A percentile compares a stretch with the other conserved stretches of the same genome.
phyloP scores from a whole-genome alignment of 2,329 filamentous ascomycete species.

The Aquanectria penicillioides region DNA sequence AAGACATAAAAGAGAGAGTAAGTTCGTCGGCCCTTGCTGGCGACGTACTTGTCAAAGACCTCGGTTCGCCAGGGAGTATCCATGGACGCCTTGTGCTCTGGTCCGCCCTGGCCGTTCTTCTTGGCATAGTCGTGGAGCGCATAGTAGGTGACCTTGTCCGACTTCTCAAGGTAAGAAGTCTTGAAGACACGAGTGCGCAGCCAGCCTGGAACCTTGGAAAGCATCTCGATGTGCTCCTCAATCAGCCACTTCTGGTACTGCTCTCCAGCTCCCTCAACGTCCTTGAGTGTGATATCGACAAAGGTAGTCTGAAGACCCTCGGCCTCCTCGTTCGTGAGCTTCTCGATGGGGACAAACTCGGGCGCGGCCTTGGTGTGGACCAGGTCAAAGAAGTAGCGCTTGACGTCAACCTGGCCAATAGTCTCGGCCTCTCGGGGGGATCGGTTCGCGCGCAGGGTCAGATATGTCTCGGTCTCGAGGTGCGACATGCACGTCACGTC shows the following conservation, averaged over 20 bases:
- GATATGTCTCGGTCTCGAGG: slow-evolving; percentile 77
- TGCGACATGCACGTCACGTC: slow-evolving; percentile 80
- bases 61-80: slow-evolving; percentile 70
- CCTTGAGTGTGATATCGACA: slow-evolving; percentile 66
- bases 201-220: slow-evolving; percentile 83
- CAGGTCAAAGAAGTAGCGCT: slow-evolving; percentile 76
- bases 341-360: slow-evolving; percentile 69
- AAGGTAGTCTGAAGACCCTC: slow-evolving; percentile 70
- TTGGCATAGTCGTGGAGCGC: slow-evolving; percentile 78
- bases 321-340: slow-evolving; percentile 66
- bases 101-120: slow-evolving; percentile 72
- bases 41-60: slow-evolving; percentile 68
- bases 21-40: slow-evolving; percentile 64
- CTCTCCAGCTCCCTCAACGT: slow-evolving; percentile 58
- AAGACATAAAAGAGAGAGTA: slow-evolving; percentile 85
- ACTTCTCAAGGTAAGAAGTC: slow-evolving; percentile 70
- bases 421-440: slow-evolving; percentile 63
- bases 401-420: slow-evolving; percentile 70
- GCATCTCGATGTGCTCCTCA: slow-evolving; percentile 77
- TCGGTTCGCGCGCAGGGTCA: slow-evolving; percentile 67
- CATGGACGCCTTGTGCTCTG: slow-evolving; percentile 71
- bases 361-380: slow-evolving; percentile 64
- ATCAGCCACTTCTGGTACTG: slow-evolving; percentile 75
- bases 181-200: slow-evolving; percentile 76
- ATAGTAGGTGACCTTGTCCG: slow-evolving; percentile 64